These are phyloP conservation scores for Plasmodium ovale DNA, from an alignment of 169 alveolate species.

Conservation along the genomic window DNA sequence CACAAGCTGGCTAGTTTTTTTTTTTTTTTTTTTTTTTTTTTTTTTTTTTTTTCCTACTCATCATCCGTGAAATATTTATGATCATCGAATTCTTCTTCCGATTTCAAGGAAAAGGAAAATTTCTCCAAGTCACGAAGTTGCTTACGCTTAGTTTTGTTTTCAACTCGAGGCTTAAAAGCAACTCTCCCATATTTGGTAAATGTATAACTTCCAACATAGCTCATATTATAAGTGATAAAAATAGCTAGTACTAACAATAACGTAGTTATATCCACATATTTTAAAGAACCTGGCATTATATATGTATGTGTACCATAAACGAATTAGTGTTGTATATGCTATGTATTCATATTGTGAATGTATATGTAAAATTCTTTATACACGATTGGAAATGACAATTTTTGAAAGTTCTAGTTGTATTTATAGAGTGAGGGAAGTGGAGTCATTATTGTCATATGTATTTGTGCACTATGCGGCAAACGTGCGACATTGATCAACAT, in stretches of 20 bases:
- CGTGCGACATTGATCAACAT: too few species aligned
- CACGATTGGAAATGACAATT: too few species aligned
- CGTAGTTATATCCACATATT: slow-evolving; percentile 9
- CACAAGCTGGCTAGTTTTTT: neutral
- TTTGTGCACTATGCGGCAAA: too few species aligned
- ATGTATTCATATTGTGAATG: too few species aligned
- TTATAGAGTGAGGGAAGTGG: too few species aligned
- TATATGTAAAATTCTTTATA: too few species aligned
- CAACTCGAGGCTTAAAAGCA: neutral
- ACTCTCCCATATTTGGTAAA: neutral
- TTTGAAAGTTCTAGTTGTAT: too few species aligned
- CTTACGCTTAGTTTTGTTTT: neutral
- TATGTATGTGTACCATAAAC: neutral
- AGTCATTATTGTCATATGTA: too few species aligned
- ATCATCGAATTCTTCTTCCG: slow-evolving; percentile 62
- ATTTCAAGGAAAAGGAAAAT: neutral
- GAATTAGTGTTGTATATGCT: too few species aligned
- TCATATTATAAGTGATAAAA: neutral
- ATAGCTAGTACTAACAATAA: neutral
- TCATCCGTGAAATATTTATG: slow-evolving; percentile 62
- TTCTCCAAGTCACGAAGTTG: neutral
- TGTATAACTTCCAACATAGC: slow-evolving; percentile 4
- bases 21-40: too few species aligned
- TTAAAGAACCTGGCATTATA: slow-evolving; percentile 22
- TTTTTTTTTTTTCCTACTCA: too few species aligned